Conservation (phyloP, 371 early-diverging fungal genomes). For the Parasitella parasitica region DNA sequence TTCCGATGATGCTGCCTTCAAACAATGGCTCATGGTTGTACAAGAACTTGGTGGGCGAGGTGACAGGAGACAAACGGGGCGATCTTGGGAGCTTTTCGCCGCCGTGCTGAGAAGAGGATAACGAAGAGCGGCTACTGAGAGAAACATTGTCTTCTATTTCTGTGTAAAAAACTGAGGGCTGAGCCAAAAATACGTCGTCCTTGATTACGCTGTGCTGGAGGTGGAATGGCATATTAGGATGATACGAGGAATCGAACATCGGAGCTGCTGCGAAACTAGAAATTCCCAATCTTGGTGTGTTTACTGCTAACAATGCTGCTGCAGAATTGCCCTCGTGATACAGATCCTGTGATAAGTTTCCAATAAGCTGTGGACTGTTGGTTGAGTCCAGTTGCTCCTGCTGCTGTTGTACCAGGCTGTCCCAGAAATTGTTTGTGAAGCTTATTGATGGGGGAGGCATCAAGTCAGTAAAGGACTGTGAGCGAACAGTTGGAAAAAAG, state of each 20-base stretch:
- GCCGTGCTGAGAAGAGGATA: slow-evolving; percentile 19
- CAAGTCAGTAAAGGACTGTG: slow-evolving; percentile 10
- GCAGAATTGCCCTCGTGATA: slow-evolving; percentile 28
- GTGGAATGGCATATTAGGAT: slow-evolving; percentile 15
- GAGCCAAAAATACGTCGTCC: slow-evolving; percentile 28
- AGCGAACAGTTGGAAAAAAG: slow-evolving; percentile 4
- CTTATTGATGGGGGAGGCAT: not conserved
- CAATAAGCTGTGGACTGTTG: slow-evolving; percentile 18
- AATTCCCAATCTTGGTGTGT: slow-evolving; percentile 24
- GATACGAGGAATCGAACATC: slow-evolving; percentile 15
- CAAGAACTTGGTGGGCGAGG: slow-evolving; percentile 29
- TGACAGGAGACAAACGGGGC: slow-evolving; percentile 25
- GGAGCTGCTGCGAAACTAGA: slow-evolving; percentile 24
- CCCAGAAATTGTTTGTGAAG: slow-evolving; percentile 9
- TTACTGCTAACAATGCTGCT: slow-evolving; percentile 20
- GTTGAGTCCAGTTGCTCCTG: not conserved
- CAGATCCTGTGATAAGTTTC: slow-evolving; percentile 20
- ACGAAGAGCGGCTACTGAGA: slow-evolving; percentile 22
- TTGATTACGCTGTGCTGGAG: slow-evolving; percentile 11
- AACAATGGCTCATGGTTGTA: slow-evolving; percentile 36
- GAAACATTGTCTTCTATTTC: slow-evolving; percentile 28
- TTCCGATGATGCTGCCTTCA: slow-evolving; percentile 27
- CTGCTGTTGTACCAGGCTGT: slow-evolving; percentile 2
- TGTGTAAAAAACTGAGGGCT: not conserved
- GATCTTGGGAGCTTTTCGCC: not conserved